Base-by-base conservation (phyloP, 2,329 filamentous ascomycete genomes). In the Leptodontidium sp. region DNA sequence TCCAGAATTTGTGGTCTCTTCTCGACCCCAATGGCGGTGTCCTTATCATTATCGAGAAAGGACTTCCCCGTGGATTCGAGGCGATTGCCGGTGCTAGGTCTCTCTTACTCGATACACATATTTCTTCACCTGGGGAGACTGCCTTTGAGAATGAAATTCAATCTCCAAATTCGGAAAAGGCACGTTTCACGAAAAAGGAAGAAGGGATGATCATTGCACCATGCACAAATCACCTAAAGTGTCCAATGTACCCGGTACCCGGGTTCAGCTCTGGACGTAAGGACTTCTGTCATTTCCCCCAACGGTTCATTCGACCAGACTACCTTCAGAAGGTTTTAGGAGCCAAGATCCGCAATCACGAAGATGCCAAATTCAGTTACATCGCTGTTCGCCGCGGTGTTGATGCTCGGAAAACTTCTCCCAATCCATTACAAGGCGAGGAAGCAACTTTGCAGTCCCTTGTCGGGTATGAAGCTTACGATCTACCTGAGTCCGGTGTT, bases 311-410 rank as follows among this genome's bases (percentile, higher is more conserved):
- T 62, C 89, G 94, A 0, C 96, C 96, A 0, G 82, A 84, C 0
- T 98, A 94, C 79, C 85, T 98, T 66, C 93, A 97, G 78, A 87
- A 87, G 58, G 86, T 98, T 58, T 82, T 97, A 24, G 87, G 88
- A 21, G 89, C 87, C 29, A 83, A 83, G 7, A 87, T 90, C 74
- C 88, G 88, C 71, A 98, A 97, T 78, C 92, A 97, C 77, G 95
- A 97, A 78, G 94, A 98, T 76, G 87, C 97, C 15, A 87, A 93
- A 75, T 99, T 94, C 81, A 97, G 93, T 78, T 99, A 97, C 78
- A 78, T 99, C 15, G 92, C 92, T 3, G 87, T 98, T 21, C 92
- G 93, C 77, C 90, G 94, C 24, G 96, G 96, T 7, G 84, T 88
- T 53, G 76, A 73, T 73, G 80, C 85, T 4, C 86, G 88, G 29